Base-by-base conservation (phyloP, 2,329 filamentous ascomycete species). In the Escovopsis weberi region DNA sequence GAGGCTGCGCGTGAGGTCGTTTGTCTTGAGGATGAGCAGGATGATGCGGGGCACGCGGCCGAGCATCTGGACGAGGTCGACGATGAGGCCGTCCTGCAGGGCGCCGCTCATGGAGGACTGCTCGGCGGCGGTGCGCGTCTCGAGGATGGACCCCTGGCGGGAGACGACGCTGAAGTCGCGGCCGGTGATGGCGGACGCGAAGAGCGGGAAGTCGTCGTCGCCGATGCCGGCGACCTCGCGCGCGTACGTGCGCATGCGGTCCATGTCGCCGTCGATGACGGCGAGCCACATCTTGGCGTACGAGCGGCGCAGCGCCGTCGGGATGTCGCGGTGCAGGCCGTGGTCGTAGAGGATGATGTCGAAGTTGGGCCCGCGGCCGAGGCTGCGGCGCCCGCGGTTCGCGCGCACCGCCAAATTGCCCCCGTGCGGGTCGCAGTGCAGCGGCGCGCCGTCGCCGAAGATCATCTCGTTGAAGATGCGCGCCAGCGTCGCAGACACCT, bases 391-490 rank as follows among this genome's bases (percentile, higher is more conserved):
- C 12, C 60, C 63, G 7, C 70, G 59, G 55, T 89, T 91, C 59
- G 85, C 79, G 36, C 88, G 80, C 47, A 98, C 86, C 19, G 91
- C 88, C 43, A 98, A 82, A 56, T 98, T 98, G 38, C 91, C 91
- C 39, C 88, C 91, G 56, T 98, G 91, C 0, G 91, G 91, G 57
- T 98, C 91, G 63, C 91, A 98, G 65, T 98, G 91, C 34, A 98
- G 67, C 0, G 91, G 87, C 0, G 89, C 89, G 45, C 81, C 74
- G 41, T 80, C 75, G 39, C 89, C 88, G 51, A 98, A 98, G 51
- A 98, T 95, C 91, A 98, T 98, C 59, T 96, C 88, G 67, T 98
- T 98, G 72, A 98, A 98, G 45, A 98, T 86, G 45, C 81, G 79
- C 0, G 91, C 82, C 4, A 98, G 69, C 0, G 87, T 83, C 1